Conservation (phyloP, 305 asterid genomes). For the Fraxinus xanthoxyloides region DNA sequence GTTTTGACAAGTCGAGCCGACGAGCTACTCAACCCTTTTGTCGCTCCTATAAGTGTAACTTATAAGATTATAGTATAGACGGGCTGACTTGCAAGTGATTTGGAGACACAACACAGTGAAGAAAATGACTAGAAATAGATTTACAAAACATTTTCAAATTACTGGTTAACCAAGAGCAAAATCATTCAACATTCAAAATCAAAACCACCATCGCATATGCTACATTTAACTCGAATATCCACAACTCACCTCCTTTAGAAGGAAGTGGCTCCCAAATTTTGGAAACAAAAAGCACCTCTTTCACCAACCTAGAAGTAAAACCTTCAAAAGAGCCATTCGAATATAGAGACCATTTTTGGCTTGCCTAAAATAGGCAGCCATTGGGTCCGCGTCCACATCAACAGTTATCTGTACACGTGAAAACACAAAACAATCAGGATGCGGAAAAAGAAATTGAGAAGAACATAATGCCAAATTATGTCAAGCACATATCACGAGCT, state of each 20-base stretch:
- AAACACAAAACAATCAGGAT: neutral
- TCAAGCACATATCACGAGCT: neutral
- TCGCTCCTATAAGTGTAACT: too few species aligned
- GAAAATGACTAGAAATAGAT: neutral
- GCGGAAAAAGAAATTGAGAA: neutral
- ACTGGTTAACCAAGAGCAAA: neutral
- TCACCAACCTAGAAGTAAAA: conserved; percentile 82
- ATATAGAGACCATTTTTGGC: conserved; percentile 88
- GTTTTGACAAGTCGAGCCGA: too few species aligned
- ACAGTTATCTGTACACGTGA: conserved; percentile 54
- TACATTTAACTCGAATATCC: neutral
- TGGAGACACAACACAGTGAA: neutral
- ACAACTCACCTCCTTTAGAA: conserved; percentile 1
- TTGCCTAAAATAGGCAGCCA: conserved; percentile 93
- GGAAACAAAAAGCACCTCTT: neutral
- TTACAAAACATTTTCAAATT: neutral
- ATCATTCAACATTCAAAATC: neutral
- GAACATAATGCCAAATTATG: neutral
- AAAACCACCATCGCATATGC: neutral
- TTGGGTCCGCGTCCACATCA: conserved; percentile 77
- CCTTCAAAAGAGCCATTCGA: conserved; percentile 84
- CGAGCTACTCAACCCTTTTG: too few species aligned
- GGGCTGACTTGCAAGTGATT: neutral
- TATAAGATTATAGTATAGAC: neutral
- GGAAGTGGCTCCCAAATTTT: neutral